phyloP scores from a whole-genome alignment of 2,329 filamentous ascomycete species.

The Phialemonium atrogriseum region DNA sequence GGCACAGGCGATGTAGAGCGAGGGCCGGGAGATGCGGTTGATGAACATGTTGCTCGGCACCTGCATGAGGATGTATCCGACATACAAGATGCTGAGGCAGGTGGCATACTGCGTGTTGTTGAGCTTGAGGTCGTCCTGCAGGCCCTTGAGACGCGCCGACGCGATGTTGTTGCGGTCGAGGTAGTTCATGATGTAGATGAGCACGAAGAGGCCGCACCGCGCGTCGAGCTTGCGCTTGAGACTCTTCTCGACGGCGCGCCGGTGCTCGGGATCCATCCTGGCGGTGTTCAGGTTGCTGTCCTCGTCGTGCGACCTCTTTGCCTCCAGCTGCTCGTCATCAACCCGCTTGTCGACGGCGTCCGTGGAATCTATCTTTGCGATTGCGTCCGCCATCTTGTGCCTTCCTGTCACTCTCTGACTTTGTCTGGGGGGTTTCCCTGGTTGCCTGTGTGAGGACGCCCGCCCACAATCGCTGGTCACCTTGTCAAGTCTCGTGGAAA shows the following conservation, averaged over 20 bases:
- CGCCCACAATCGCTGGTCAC: too few relatives aligned
- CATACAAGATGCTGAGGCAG: conserved; percentile 56
- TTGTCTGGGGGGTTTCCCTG: too few relatives aligned
- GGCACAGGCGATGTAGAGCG: conserved; percentile 39
- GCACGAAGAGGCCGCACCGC: conserved; percentile 58
- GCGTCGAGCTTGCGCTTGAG: conserved; percentile 64
- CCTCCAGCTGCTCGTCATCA: not conserved
- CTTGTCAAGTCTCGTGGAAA: too few relatives aligned
- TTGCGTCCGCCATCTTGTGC: conserved; percentile 2
- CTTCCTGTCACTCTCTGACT: too few relatives aligned
- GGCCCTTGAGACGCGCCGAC: conserved; percentile 54
- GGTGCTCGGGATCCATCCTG: conserved; percentile 32
- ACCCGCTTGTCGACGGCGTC: not conserved
- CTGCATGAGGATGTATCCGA: conserved; percentile 59
- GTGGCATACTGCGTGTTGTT: conserved; percentile 53
- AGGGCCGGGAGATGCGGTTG: conserved; percentile 43
- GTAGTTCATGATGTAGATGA: conserved; percentile 75
- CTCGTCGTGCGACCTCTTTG: not conserved
- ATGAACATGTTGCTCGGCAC: conserved; percentile 50
- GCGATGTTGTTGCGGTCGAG: conserved; percentile 62
- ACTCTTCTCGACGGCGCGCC: conserved; percentile 50
- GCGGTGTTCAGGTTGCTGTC: conserved; percentile 3
- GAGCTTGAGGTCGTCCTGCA: conserved; percentile 52
- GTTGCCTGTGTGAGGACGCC: too few relatives aligned
- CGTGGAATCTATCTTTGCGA: not conserved